Percentiles rank a stretch among this genome's conserved stretches.
phyloP scores from a whole-genome alignment of 78 protist genomes.

The Dictyostelium citrinum region DNA sequence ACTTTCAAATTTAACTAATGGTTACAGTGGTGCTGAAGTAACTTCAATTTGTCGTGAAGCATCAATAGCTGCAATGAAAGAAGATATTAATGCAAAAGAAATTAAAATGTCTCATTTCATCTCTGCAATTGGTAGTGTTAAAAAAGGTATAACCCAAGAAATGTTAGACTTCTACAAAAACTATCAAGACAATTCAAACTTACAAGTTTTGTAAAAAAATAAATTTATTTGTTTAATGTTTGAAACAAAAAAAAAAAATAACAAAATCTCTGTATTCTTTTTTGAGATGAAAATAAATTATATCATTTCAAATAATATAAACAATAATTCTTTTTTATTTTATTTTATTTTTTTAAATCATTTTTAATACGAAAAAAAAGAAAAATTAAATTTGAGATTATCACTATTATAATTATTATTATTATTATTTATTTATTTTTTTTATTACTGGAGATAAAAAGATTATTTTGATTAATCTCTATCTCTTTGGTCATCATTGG shows the following conservation, averaged over 20 bases:
- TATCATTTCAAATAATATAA: too few relatives aligned
- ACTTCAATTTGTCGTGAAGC: constrained; percentile 95
- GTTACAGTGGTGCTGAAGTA: constrained; percentile 96
- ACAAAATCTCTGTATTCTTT: too few relatives aligned
- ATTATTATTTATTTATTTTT: too few relatives aligned
- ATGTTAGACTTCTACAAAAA: constrained; percentile 65
- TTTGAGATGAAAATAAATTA: too few relatives aligned
- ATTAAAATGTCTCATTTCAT: constrained; percentile 42
- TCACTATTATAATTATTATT: neutral
- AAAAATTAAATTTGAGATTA: neutral
- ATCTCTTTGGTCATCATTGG: constrained; percentile 5
- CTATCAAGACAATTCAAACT: constrained; percentile 64
- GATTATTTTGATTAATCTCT: neutral
- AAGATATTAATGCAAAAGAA: constrained; percentile 43
- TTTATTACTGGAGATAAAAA: neutral
- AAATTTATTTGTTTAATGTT: too few relatives aligned
- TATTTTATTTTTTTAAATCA: neutral
- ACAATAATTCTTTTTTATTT: neutral
- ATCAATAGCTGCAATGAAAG: constrained; percentile 83
- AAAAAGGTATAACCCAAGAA: constrained; percentile 71
- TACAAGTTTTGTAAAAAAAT: constrained; percentile 18
- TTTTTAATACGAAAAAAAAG: neutral
- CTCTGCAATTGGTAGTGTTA: constrained; percentile 5
- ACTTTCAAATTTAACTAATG: constrained; percentile 56
- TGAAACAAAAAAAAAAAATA: neutral